Evolutionary conservation across 768 basidiomycete species (phyloP).

Genomic region (Collybia sp.): DNA sequence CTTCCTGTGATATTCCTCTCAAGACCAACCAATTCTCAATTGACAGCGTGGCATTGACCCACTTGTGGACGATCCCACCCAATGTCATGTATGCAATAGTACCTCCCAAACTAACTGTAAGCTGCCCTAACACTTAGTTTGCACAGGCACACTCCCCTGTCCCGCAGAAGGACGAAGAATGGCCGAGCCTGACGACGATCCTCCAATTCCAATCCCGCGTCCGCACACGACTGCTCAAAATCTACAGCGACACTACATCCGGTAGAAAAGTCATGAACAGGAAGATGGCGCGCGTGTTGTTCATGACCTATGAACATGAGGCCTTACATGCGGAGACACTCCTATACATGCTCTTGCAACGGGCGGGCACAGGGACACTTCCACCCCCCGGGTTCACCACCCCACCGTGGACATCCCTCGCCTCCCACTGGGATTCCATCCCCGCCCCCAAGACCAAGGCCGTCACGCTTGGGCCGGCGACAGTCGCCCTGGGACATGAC

Average conservation of each 20-base stretch:
- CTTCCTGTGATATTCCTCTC: not conserved
- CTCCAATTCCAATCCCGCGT: constrained; percentile 76
- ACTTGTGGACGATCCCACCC: constrained; percentile 82
- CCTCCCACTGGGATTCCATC: constrained; percentile 42
- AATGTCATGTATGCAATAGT: constrained; percentile 66
- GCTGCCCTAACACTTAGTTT: not conserved
- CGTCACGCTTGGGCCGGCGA: constrained; percentile 54
- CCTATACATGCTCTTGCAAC: constrained; percentile 90
- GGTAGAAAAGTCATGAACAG: constrained; percentile 53
- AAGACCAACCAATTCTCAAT: not conserved
- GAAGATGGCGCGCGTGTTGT: constrained; percentile 73
- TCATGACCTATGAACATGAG: constrained; percentile 92
- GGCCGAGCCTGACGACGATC: constrained; percentile 74
- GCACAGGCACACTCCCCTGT: constrained; percentile 84
- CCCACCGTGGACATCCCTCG: constrained; percentile 66
- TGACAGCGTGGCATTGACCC: constrained; percentile 91
- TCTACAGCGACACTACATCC: constrained; percentile 68
- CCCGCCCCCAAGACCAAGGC: constrained; percentile 38
- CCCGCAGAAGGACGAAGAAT: constrained; percentile 73
- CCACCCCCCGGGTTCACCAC: constrained; percentile 70
- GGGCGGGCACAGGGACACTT: constrained; percentile 71
- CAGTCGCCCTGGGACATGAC: constrained; percentile 72
- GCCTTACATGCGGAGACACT: constrained; percentile 89
- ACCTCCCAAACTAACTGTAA: too few relatives aligned
- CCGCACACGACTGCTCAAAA: constrained; percentile 58